Evolutionary conservation across 495 filamentous ascomycete species (phyloP), one percentile per base, ranked within the genome.

Genomic region (Neurospora sp.): DNA sequence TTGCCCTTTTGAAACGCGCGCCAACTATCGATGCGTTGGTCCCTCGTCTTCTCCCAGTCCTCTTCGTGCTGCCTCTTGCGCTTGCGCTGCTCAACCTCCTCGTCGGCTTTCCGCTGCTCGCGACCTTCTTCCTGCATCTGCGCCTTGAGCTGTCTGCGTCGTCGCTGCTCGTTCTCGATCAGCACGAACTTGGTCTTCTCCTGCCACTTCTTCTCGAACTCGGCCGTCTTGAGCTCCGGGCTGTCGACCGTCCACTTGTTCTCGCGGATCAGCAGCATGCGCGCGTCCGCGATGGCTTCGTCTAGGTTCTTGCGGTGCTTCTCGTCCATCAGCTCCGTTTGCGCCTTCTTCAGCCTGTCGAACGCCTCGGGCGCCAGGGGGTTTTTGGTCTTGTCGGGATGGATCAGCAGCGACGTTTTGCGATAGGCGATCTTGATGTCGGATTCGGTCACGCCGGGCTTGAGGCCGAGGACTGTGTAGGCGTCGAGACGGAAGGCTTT

Each of bases 311-410:
- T 86, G 72, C 96, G 94, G 75, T 92, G 87, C 84, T 97, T 97
- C 84, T 97, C 95, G 82, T 99, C 96, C 85, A 97, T 90, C 9
- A 99, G 89, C 74, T 92, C 89, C 1, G 89, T 92, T 77, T 98
- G 93, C 11, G 96, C 96, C 81, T 98, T 97, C 80, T 97, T 97
- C 5, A 99, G 89, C 3, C 94, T 90, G 83, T 99, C 96, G 81
- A 99, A 99, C 75, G 96, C 96, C 77, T 98, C 94, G 1, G 96
- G 95, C 10, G 96, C 96, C 39, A 85, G 87, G 1, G 93, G 92
- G 81, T 99, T 98, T 76, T 89, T 90, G 70, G 96, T 98, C 83
- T 98, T 98, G 84, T 99, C 96, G 12, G 96, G 96, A 84, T 99
- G 96, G 85, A 99, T 98, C 7, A 99, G 89, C 40, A 99, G 90